Evolutionary conservation across 2,329 filamentous ascomycete species (phyloP).

Genomic region (Bipolaris gigantea): DNA sequence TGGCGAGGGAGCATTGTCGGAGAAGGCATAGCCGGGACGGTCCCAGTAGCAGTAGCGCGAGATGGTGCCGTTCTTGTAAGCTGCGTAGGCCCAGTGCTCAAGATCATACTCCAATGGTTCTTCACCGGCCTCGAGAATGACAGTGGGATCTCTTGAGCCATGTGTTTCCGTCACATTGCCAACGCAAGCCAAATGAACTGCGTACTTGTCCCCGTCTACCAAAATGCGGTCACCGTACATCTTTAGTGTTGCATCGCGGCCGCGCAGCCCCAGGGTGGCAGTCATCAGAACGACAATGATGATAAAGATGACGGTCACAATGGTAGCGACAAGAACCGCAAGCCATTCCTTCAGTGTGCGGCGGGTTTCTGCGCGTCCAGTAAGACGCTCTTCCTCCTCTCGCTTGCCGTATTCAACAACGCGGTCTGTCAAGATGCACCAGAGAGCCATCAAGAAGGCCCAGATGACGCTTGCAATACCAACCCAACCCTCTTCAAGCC

Average conservation of each 20-base stretch:
- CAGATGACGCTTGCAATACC: conserved; percentile 84
- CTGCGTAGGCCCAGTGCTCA: conserved; percentile 75
- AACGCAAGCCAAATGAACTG: conserved; percentile 81
- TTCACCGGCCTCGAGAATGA: conserved; percentile 84
- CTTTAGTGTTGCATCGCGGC: conserved; percentile 73
- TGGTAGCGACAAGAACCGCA: conserved; percentile 73
- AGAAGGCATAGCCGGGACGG: conserved; percentile 84
- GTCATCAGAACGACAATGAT: conserved; percentile 74
- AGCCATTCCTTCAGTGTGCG: conserved; percentile 83
- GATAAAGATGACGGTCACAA: conserved; percentile 70
- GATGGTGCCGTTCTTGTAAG: conserved; percentile 79
- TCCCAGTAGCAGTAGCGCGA: conserved; percentile 93
- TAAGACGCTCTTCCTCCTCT: conserved; percentile 90
- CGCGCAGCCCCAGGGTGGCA: conserved; percentile 75
- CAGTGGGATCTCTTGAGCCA: conserved; percentile 68
- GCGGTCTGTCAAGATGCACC: conserved; percentile 76
- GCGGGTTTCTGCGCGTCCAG: conserved; percentile 82
- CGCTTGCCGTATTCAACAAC: conserved; percentile 88
- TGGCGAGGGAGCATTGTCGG: conserved; percentile 89
- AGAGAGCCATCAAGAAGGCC: conserved; percentile 77
- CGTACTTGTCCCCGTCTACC: conserved; percentile 83
- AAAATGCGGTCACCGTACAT: conserved; percentile 74
- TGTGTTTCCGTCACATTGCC: conserved; percentile 65
- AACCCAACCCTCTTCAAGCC: conserved; percentile 86
- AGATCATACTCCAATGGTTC: conserved; percentile 76